These are phyloP conservation scores for Globisporangium radiosum DNA, from an alignment of 352 stramenopile species.

Conservation along the genomic window DNA sequence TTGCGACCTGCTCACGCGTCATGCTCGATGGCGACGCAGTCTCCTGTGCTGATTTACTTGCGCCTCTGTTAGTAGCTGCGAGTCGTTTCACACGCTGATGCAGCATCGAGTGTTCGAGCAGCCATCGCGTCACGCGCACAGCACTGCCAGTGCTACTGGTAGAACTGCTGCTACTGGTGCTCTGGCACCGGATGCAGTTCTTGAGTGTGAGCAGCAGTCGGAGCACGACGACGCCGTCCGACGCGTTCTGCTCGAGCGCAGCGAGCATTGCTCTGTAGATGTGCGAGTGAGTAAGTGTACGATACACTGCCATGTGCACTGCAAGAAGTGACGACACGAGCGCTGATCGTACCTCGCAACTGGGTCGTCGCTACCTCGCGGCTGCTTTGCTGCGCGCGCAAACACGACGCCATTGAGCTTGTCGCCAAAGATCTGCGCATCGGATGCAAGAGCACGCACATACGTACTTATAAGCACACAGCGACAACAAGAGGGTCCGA, in stretches of 20 bases:
- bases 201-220: slow-evolving; percentile 52
- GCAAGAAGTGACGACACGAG: neutral
- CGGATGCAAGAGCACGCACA: neutral
- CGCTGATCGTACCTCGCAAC: slow-evolving; percentile 17
- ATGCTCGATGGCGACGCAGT: slow-evolving; percentile 1
- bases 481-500: too few species aligned
- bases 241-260: slow-evolving; percentile 19
- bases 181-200: slow-evolving; percentile 48
- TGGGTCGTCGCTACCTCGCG: slow-evolving; percentile 5
- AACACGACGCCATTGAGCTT: slow-evolving; percentile 54
- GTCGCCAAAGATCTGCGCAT: slow-evolving; percentile 51
- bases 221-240: slow-evolving; percentile 25
- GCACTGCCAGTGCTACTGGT: slow-evolving; percentile 7
- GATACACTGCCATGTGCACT: neutral
- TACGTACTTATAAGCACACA: too few species aligned
- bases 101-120: slow-evolving; percentile 19
- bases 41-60: neutral
- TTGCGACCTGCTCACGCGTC: slow-evolving; percentile 35
- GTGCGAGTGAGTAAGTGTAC: neutral
- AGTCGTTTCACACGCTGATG: slow-evolving; percentile 19
- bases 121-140: slow-evolving; percentile 22
- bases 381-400: slow-evolving; percentile 8
- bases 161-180: neutral
- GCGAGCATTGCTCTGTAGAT: slow-evolving; percentile 10
- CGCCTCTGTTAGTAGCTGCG: neutral